These are phyloP conservation scores for Guadua angustifolia DNA, from an alignment of 176 grass and related monocot genomes.

Conservation along the genomic window DNA sequence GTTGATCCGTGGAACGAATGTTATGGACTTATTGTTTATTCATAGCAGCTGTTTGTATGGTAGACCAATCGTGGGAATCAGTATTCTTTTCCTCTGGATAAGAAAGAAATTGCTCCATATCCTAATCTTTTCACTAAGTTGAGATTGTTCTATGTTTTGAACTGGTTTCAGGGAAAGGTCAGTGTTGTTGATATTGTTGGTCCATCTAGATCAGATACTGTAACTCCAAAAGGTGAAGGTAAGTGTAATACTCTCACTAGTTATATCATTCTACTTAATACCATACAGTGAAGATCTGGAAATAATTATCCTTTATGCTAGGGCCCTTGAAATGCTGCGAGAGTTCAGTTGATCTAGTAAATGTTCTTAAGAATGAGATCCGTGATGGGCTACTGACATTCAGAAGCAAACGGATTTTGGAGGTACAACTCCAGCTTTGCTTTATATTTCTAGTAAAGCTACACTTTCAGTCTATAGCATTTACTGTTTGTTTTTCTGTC, in stretches of 20 bases:
- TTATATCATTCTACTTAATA: neutral
- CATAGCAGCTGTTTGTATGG: neutral
- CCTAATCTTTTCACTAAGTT: neutral
- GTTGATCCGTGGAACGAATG: neutral
- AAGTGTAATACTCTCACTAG: constrained; percentile 10
- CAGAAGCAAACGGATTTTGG: constrained; percentile 72
- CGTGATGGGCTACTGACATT: constrained; percentile 79
- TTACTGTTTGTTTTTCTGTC: neutral
- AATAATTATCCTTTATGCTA: constrained; percentile 43
- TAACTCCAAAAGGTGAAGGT: constrained; percentile 70
- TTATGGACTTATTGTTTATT: neutral
- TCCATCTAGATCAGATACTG: constrained; percentile 59
- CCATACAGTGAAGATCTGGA: constrained; percentile 5
- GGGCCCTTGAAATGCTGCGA: constrained; percentile 75
- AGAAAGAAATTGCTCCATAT: neutral
- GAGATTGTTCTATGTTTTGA: constrained; percentile 29
- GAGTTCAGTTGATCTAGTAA: constrained; percentile 73
- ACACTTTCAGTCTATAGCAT: neutral
- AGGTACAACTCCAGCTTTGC: constrained; percentile 49
- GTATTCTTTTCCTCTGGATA: neutral
- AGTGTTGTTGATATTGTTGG: constrained; percentile 73
- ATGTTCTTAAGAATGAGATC: constrained; percentile 77
- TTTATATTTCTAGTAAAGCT: constrained; percentile 5
- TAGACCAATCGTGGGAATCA: neutral
- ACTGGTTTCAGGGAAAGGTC: constrained; percentile 62